Evolutionary conservation across 73 alveolate genomes (phyloP).

Genomic region (Tetrahymena borealis): DNA sequence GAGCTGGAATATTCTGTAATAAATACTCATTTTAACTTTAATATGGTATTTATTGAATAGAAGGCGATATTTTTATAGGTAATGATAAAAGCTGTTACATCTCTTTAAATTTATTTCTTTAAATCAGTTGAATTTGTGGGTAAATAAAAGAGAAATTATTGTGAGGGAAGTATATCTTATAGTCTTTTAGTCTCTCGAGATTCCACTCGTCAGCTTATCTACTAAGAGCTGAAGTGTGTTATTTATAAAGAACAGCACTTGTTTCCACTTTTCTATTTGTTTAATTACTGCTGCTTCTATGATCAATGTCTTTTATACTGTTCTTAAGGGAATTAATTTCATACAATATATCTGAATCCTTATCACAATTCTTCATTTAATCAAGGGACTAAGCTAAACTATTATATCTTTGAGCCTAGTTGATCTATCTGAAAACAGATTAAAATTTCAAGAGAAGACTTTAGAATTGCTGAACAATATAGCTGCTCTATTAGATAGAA

Average conservation of each 20-base stretch:
- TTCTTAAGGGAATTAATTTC: background rate
- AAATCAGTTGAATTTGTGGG: background rate
- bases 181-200: background rate
- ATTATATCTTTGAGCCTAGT: background rate
- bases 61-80: background rate
- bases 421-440: background rate
- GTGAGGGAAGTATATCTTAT: background rate
- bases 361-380: background rate
- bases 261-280: background rate
- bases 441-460: background rate
- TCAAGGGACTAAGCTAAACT: background rate
- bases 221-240: background rate
- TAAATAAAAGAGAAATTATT: background rate
- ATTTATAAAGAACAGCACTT: background rate
- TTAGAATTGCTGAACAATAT: background rate
- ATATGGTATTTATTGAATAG: background rate
- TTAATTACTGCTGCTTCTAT: background rate
- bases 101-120: background rate
- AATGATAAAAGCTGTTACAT: background rate
- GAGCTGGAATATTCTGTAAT: background rate
- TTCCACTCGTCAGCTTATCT: background rate
- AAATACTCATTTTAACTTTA: background rate
- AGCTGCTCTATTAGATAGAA: background rate
- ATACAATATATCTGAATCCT: background rate
- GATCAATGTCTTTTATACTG: background rate